Conservation (phyloP, 2,329 filamentous ascomycete genomes). For the Aspergillus udagawae region DNA sequence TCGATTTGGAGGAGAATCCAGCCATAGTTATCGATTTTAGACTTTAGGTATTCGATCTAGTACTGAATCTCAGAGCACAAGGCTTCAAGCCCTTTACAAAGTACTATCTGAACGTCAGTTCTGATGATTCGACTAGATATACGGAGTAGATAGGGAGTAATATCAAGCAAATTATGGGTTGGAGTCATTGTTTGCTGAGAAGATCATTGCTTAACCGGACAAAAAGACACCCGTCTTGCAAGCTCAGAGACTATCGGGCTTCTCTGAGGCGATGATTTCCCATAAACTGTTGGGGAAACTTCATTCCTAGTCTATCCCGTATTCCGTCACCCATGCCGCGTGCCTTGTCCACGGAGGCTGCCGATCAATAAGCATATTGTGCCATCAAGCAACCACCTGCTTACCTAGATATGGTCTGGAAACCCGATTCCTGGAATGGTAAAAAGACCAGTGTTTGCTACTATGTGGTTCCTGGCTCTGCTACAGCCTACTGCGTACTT, state of each 20-base stretch:
- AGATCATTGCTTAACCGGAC: background rate
- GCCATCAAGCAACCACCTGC: background rate
- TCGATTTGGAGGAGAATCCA: background rate
- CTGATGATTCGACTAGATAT: background rate
- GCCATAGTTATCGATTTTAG: background rate
- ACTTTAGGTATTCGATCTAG: background rate
- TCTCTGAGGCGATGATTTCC: background rate
- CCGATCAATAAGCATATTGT: background rate
- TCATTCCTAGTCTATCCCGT: background rate
- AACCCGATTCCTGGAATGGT: background rate
- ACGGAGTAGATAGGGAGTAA: too few species aligned
- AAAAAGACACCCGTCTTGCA: background rate
- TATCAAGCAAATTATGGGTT: background rate
- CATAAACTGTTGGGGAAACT: background rate
- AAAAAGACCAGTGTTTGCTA: background rate
- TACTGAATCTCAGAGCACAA: background rate
- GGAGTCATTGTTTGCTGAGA: background rate
- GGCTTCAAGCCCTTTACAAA: background rate
- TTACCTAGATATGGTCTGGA: background rate
- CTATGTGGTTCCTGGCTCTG: background rate
- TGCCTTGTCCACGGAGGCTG: background rate
- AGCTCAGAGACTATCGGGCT: background rate
- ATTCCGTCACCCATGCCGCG: background rate
- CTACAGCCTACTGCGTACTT: background rate
- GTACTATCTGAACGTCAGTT: too few species aligned